Conservation (phyloP, 2,329 filamentous ascomycete genomes). For the Fusarium aywerte region DNA sequence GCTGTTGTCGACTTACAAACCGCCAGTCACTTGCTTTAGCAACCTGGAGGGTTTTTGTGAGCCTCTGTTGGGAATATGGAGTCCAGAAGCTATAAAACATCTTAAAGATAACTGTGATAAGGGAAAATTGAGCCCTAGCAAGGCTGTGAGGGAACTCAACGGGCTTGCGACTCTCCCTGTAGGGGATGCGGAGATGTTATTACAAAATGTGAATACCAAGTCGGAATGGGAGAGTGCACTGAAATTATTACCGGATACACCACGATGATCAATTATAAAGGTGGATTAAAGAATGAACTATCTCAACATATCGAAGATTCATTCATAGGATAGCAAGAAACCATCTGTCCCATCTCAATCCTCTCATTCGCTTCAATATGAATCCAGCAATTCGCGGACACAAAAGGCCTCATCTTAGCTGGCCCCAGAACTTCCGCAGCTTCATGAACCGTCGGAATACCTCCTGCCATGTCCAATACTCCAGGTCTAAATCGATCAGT, state of each 20-base stretch:
- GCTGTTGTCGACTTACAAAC: accelerated
- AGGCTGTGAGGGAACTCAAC: background rate
- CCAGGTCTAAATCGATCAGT: background rate
- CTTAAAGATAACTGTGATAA: background rate
- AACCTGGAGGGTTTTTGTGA: background rate
- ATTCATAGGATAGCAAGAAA: background rate
- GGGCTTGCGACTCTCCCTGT: background rate
- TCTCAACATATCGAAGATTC: accelerated
- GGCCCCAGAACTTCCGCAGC: background rate
- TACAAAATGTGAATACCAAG: background rate
- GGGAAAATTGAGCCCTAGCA: background rate
- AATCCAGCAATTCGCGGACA: background rate
- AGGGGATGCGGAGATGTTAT: background rate
- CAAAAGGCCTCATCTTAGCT: background rate
- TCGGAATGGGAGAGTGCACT: background rate
- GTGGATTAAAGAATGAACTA: background rate
- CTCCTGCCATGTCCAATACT: background rate
- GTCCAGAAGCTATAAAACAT: background rate
- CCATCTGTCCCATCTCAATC: background rate
- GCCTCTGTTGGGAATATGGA: background rate
- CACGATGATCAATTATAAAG: background rate
- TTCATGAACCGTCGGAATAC: background rate
- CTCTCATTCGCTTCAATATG: background rate
- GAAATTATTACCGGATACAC: accelerated
- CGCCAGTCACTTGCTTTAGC: background rate